phyloP scores from a whole-genome alignment of 306 rosid species.

The Sicyos edulis region DNA sequence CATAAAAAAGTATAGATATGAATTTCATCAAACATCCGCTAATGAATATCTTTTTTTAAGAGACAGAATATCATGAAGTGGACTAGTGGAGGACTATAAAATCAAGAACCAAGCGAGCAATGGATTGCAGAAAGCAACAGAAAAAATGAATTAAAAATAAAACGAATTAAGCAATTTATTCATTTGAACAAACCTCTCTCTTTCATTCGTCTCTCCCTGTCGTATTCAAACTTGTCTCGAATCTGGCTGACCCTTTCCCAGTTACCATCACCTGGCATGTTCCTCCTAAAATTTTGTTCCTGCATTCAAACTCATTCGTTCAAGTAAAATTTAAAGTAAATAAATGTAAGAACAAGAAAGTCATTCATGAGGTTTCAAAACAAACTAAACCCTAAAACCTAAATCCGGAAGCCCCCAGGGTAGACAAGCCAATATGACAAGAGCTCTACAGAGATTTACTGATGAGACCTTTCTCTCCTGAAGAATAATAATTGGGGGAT shows the following conservation, averaged over 20 bases:
- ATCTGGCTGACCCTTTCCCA: slow-evolving; percentile 67
- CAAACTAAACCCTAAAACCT: not conserved
- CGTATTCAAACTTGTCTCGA: slow-evolving; percentile 89
- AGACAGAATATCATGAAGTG: not conserved
- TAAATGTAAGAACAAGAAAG: not conserved
- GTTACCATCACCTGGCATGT: slow-evolving; percentile 43
- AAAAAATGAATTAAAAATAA: not conserved
- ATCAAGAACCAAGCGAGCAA: not conserved
- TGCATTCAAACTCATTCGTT: slow-evolving; percentile 36
- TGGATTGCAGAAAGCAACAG: slow-evolving; percentile 10
- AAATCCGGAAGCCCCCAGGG: no score
- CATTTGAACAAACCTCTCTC: slow-evolving; percentile 62
- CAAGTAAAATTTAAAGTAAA: slow-evolving; percentile 14
- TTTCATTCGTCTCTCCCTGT: slow-evolving; percentile 80
- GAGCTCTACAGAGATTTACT: no score
- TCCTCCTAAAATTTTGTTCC: slow-evolving; percentile 55
- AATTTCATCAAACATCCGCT: not conserved
- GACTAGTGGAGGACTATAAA: not conserved
- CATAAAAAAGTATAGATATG: not conserved
- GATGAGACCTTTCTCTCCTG: no score
- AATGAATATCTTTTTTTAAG: not conserved
- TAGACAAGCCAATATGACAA: no score
- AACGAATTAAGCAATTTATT: slow-evolving; percentile 11
- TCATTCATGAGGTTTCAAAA: not conserved
- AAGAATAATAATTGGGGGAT: no score